These are phyloP conservation scores for Tolypocladium album DNA, from an alignment of 2,329 filamentous ascomycete species.

Conservation along the genomic window DNA sequence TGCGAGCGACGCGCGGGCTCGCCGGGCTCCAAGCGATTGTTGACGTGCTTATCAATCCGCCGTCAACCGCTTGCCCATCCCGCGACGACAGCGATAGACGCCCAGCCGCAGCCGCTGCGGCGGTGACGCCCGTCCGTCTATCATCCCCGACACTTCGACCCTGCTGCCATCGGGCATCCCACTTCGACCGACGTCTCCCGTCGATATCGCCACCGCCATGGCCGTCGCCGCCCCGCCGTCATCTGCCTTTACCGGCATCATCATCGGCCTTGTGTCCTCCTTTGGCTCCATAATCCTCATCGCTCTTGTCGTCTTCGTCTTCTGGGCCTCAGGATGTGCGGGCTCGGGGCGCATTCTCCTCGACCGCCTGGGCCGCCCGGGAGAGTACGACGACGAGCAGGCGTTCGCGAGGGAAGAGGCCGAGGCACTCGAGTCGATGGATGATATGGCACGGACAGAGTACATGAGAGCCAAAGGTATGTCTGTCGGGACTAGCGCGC, in stretches of 20 bases:
- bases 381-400: constrained; percentile 97
- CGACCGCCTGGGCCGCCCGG: constrained; percentile 84
- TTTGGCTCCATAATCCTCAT: constrained; percentile 86
- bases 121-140: constrained; percentile 4
- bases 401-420: constrained; percentile 89
- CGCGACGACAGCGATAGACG: constrained; percentile 2
- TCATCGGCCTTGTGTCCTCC: constrained; percentile 90
- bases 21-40: neutral
- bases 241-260: constrained; percentile 59
- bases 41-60: neutral
- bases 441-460: constrained; percentile 80
- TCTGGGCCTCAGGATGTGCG: constrained; percentile 62
- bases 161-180: neutral
- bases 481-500: constrained; percentile 6
- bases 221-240: constrained; percentile 20
- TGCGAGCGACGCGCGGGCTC: neutral
- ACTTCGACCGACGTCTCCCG: neutral
- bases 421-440: constrained; percentile 90
- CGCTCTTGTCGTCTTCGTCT: constrained; percentile 80
- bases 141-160: neutral
- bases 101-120: constrained; percentile 4
- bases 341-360: constrained; percentile 80
- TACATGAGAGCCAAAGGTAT: constrained; percentile 92
- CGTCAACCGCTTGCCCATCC: neutral
- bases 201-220: constrained; percentile 14